A percentile compares a stretch with the other conserved stretches of the same genome.
phyloP scores from a whole-genome alignment of 2,329 filamentous ascomycete species.

The Curvularia lunata region DNA sequence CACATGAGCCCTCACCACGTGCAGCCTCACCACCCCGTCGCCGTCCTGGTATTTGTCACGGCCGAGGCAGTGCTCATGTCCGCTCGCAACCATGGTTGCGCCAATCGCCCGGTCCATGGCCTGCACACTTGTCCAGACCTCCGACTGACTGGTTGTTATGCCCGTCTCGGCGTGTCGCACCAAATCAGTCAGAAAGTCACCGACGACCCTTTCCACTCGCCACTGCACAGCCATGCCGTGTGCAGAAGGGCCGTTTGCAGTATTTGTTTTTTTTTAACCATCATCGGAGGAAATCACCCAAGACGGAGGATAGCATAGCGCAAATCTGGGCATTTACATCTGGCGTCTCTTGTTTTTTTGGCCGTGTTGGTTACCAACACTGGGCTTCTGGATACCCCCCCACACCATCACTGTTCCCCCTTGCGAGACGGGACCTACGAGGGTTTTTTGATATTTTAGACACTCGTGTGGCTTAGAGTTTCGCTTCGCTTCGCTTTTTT shows the following conservation, averaged over 20 bases:
- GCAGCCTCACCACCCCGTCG: background rate
- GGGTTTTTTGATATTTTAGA: background rate
- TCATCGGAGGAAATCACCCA: background rate
- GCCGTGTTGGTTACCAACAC: constrained; percentile 16
- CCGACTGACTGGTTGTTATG: background rate
- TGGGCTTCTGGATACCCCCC: constrained; percentile 26
- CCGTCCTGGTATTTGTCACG: background rate
- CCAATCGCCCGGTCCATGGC: background rate
- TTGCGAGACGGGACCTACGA: constrained; percentile 6
- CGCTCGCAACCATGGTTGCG: background rate
- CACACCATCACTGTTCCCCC: constrained; percentile 16
- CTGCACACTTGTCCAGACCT: constrained; percentile 9
- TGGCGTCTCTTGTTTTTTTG: constrained; percentile 7
- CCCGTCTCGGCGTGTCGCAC: constrained; percentile 10
- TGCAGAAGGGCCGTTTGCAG: background rate
- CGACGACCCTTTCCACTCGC: background rate
- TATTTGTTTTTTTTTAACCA: background rate
- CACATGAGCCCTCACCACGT: constrained; percentile 16
- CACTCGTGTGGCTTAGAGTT: constrained; percentile 11
- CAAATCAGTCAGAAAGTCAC: background rate
- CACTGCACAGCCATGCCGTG: background rate
- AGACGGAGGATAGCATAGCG: constrained; percentile 8
- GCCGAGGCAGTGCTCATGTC: background rate
- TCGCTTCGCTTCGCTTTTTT: background rate
- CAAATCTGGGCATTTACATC: constrained; percentile 11